phyloP scores from a whole-genome alignment of 495 filamentous ascomycete species.

The Immersiella caudata region DNA sequence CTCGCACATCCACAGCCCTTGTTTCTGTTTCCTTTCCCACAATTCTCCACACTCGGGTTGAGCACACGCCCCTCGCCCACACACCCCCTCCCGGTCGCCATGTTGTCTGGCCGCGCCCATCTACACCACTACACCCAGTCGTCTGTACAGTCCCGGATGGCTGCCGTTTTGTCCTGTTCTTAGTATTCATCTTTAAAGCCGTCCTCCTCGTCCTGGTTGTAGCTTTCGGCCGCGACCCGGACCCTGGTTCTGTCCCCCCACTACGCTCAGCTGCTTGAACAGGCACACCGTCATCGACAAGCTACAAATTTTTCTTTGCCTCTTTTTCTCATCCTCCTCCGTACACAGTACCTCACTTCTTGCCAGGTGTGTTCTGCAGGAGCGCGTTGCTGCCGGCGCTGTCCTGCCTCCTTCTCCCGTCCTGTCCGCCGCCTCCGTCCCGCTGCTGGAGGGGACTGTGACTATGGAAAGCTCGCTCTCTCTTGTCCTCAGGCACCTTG shows the following conservation, averaged over 20 bases:
- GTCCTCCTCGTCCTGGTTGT: conserved; percentile 26
- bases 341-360: not conserved
- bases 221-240: conserved; percentile 25
- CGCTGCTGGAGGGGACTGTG: conserved; percentile 39
- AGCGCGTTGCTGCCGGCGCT: conserved; percentile 44
- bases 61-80: conserved; percentile 22
- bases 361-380: conserved; percentile 35
- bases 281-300: conserved; percentile 31
- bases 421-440: conserved; percentile 38
- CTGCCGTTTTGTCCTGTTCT: conserved; percentile 25
- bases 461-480: conserved; percentile 45
- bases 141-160: conserved; percentile 30
- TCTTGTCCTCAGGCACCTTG: conserved; percentile 37
- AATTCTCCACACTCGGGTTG: conserved; percentile 24
- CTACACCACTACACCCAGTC: conserved; percentile 23
- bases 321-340: not conserved
- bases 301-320: conserved; percentile 15
- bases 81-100: conserved; percentile 15
- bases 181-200: conserved; percentile 28
- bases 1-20: conserved; percentile 31
- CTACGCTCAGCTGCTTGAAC: conserved; percentile 29
- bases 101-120: conserved; percentile 22
- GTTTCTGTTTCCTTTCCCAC: conserved; percentile 28
- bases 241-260: conserved; percentile 37
- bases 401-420: conserved; percentile 43